Percentiles rank a stretch among this genome's conserved stretches.
Evolutionary conservation across 2,329 filamentous ascomycete genomes (phyloP).

Genomic region (Fusarium oxysporum): DNA sequence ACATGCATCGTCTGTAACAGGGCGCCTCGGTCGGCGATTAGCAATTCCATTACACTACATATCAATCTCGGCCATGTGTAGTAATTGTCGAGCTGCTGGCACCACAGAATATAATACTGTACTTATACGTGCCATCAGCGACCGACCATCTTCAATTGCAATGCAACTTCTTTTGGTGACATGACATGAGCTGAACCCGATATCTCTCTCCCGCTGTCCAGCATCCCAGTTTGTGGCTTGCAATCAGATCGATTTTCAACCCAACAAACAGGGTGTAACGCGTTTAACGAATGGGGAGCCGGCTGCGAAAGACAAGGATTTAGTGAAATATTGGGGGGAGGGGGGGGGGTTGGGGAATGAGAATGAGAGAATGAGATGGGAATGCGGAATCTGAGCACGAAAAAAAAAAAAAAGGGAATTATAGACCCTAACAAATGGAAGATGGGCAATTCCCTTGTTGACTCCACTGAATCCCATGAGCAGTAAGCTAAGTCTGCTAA

Average conservation of each 20-base stretch:
- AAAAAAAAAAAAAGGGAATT: neutral
- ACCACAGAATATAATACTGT: neutral
- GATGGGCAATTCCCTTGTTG: neutral
- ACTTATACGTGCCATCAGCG: neutral
- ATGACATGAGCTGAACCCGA: constrained; percentile 8
- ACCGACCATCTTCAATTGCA: neutral
- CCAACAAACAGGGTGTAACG: constrained; percentile 15
- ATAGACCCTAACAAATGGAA: neutral
- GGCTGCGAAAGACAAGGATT: constrained; percentile 6
- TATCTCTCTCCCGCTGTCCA: constrained; percentile 2
- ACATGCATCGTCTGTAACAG: constrained; percentile 2
- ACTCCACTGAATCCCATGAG: constrained; percentile 4
- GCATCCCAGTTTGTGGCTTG: constrained; percentile 21
- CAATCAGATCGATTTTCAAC: constrained; percentile 9
- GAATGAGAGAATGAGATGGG: neutral
- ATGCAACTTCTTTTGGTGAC: constrained; percentile 1
- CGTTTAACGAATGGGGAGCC: neutral
- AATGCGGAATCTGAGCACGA: constrained; percentile 14
- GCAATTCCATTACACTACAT: neutral
- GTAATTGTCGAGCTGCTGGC: neutral
- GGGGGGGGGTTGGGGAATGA: neutral
- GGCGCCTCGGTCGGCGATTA: constrained; percentile 15
- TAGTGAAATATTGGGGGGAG: neutral
- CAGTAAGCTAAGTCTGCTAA: neutral
- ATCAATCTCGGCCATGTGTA: neutral